Evolutionary conservation across 2,329 filamentous ascomycete species (phyloP).

Genomic region (Xylariaceae sp.): DNA sequence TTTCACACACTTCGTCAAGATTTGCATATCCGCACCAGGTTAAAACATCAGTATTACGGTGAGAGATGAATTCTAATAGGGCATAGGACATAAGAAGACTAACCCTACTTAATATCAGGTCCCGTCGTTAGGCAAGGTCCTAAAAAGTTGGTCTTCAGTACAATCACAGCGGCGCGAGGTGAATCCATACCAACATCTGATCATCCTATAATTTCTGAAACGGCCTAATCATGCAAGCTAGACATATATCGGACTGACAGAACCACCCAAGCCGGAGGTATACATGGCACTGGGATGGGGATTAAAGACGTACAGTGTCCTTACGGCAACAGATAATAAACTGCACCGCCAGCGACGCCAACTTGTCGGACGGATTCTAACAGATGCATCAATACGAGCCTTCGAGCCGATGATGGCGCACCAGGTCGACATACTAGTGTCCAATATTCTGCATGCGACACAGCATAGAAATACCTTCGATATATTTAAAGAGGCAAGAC

Average conservation of each 20-base stretch:
- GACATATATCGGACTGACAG: background rate
- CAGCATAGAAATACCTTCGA: background rate
- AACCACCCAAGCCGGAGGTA: background rate
- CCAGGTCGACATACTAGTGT: background rate
- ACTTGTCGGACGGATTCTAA: background rate
- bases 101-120: background rate
- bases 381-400: background rate
- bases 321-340: background rate
- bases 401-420: background rate
- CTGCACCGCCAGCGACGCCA: background rate
- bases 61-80: background rate
- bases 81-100: background rate
- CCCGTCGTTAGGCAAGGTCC: background rate
- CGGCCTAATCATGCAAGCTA: background rate
- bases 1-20: background rate
- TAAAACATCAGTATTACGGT: constrained; percentile 5
- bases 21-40: constrained; percentile 1
- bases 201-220: background rate
- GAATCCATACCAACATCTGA: background rate
- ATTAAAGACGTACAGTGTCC: background rate
- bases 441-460: background rate
- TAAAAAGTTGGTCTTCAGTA: background rate
- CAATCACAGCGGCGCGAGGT: background rate
- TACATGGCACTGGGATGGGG: background rate
- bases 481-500: background rate